Percentiles rank a stretch among this genome's conserved stretches.
phyloP scores from a whole-genome alignment of 768 basidiomycete genomes.

The Candolleomyces efflorescens region DNA sequence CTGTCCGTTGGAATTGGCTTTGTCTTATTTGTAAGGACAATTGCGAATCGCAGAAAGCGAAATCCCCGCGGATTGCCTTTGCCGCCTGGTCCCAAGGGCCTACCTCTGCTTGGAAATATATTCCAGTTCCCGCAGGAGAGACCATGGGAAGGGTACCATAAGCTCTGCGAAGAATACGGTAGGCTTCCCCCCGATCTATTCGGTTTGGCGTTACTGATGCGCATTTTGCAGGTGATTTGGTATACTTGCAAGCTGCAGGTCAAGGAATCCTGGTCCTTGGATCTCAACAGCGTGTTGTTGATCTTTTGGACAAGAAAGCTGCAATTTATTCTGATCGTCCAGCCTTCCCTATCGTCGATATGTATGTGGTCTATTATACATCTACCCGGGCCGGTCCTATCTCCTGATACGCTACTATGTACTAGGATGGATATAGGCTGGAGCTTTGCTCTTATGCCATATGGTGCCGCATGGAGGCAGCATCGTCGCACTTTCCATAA shows the following conservation, averaged over 20 bases:
- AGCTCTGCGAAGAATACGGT: not conserved
- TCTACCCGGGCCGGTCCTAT: not conserved
- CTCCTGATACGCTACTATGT: not conserved
- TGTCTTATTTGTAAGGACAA: not conserved
- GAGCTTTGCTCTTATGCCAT: constrained; percentile 19
- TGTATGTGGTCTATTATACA: not conserved
- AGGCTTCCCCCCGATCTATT: not conserved
- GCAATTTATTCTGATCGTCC: constrained; percentile 14
- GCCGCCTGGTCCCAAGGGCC: not conserved
- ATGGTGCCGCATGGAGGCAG: constrained; percentile 22
- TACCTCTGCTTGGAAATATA: not conserved
- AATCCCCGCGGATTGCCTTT: not conserved
- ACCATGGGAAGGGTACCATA: not conserved
- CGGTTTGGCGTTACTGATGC: not conserved
- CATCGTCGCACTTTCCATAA: constrained; percentile 22
- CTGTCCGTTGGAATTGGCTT: not conserved
- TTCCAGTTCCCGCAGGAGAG: not conserved
- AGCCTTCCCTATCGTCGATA: not conserved
- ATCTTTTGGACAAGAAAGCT: constrained; percentile 15
- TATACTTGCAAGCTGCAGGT: constrained; percentile 10
- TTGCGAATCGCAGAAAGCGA: not conserved
- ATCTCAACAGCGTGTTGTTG: constrained; percentile 1
- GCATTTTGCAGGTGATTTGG: constrained; percentile 10
- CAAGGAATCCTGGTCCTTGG: constrained; percentile 11
- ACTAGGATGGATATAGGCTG: constrained; percentile 22